Evolutionary conservation across 768 basidiomycete species (phyloP).

Genomic region (Suillus brevipes): DNA sequence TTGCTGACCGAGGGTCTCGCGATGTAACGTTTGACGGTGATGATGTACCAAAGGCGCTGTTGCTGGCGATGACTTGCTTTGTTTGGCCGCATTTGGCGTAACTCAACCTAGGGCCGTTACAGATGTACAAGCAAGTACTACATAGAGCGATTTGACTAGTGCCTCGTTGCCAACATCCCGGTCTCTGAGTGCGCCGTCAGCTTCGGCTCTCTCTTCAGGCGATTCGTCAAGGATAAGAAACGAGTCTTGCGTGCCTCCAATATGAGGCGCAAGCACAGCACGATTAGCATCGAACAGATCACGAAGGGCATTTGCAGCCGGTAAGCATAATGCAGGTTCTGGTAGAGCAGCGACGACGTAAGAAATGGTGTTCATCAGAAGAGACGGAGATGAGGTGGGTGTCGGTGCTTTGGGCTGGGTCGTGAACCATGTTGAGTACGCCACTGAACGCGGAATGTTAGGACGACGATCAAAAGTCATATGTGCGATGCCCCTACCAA

Average conservation of each 20-base stretch:
- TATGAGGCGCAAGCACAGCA: conserved; percentile 77
- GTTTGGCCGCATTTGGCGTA: no score
- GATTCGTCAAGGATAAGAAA: conserved; percentile 58
- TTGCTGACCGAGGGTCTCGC: no score
- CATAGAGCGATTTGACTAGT: no score
- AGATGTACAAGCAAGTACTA: no score
- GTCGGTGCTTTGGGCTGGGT: conserved; percentile 40
- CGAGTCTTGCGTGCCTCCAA: conserved; percentile 71
- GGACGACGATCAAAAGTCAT: background rate
- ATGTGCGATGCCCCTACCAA: conserved; percentile 52
- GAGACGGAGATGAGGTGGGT: conserved; percentile 35
- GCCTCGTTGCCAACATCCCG: no score
- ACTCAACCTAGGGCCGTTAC: no score
- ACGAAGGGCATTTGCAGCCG: conserved; percentile 80
- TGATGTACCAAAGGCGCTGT: no score
- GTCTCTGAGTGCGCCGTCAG: no score
- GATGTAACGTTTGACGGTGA: no score
- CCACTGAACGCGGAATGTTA: conserved; percentile 40
- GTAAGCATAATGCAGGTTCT: conserved; percentile 61
- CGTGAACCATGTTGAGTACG: conserved; percentile 81
- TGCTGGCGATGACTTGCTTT: no score
- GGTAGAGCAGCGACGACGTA: conserved; percentile 73
- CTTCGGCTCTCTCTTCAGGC: conserved; percentile 50
- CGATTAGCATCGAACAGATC: conserved; percentile 91
- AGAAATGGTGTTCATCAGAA: conserved; percentile 63